A percentile compares a stretch with the other conserved stretches of the same genome.
Evolutionary conservation across 73 alveolate species (phyloP).

Genomic region (Tetrahymena borealis): DNA sequence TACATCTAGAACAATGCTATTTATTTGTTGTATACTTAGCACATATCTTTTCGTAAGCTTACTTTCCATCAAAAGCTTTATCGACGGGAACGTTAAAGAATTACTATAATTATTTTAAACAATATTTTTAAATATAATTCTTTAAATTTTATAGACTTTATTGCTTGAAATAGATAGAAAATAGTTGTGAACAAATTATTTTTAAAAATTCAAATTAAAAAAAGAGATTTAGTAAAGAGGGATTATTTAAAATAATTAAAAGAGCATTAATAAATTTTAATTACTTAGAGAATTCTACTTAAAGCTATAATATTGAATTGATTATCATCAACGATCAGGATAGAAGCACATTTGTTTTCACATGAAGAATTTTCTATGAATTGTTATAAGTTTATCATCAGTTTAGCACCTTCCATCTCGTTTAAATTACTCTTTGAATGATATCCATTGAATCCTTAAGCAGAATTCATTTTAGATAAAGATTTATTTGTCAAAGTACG

Average conservation of each 20-base stretch:
- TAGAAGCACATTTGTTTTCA: background rate
- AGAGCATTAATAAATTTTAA: background rate
- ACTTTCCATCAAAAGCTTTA: constrained; percentile 29
- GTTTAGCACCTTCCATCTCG: background rate
- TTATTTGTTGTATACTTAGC: background rate
- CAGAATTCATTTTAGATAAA: background rate
- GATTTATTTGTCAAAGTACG: background rate
- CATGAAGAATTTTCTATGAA: background rate
- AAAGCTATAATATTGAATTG: background rate
- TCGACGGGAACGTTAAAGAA: constrained; percentile 1
- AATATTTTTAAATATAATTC: too few relatives aligned
- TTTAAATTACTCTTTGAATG: background rate
- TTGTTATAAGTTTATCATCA: background rate
- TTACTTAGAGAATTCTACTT: background rate
- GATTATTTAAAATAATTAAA: background rate
- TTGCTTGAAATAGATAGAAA: too few relatives aligned
- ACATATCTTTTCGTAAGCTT: constrained; percentile 6
- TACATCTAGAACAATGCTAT: background rate
- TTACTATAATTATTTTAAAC: too few relatives aligned
- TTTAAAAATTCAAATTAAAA: too few relatives aligned
- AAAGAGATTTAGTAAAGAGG: background rate
- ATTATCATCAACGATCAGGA: background rate
- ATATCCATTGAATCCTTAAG: background rate
- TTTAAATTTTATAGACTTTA: too few relatives aligned
- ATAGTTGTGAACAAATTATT: too few relatives aligned